These are phyloP conservation scores for Coemansia sp. DNA, from an alignment of 192 early-diverging fungal species.

Conservation along the genomic window DNA sequence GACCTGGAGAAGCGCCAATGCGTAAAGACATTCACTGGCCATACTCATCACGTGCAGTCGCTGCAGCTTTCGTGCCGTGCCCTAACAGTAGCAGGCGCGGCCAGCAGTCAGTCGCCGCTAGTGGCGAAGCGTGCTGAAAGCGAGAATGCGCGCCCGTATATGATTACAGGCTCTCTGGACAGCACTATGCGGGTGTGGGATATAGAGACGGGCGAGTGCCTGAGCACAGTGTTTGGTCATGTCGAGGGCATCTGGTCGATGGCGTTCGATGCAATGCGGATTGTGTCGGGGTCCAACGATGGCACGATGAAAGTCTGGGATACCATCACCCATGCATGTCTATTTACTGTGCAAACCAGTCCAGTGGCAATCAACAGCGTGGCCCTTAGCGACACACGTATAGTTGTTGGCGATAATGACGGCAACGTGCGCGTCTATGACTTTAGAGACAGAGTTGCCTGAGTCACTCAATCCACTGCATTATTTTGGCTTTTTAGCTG, in stretches of 20 bases:
- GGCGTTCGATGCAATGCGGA: conserved; percentile 74
- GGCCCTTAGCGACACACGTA: conserved; percentile 81
- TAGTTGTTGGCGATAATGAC: conserved; percentile 85
- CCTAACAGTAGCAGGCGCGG: conserved; percentile 8
- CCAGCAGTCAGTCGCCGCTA: neutral
- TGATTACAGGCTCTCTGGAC: conserved; percentile 85
- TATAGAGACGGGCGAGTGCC: conserved; percentile 71
- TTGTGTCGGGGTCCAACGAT: conserved; percentile 69
- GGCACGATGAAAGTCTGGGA: conserved; percentile 76
- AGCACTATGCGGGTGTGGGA: conserved; percentile 93
- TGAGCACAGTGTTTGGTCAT: conserved; percentile 79
- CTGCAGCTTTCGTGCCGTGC: conserved; percentile 43
- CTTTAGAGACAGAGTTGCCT: conserved; percentile 56
- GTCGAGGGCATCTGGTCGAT: conserved; percentile 79
- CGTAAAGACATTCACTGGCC: conserved; percentile 68
- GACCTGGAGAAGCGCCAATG: conserved; percentile 73
- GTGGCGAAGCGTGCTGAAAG: neutral
- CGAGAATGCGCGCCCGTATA: conserved; percentile 32
- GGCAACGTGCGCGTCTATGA: conserved; percentile 80
- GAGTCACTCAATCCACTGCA: conserved; percentile 3
- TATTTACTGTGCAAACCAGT: conserved; percentile 66
- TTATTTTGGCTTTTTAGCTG: conserved; percentile 2
- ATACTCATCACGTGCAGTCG: conserved; percentile 74
- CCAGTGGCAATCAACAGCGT: conserved; percentile 76
- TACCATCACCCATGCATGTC: conserved; percentile 64